Base-by-base conservation (phyloP, 352 stramenopile species). In the Pythium phragmiticola region DNA sequence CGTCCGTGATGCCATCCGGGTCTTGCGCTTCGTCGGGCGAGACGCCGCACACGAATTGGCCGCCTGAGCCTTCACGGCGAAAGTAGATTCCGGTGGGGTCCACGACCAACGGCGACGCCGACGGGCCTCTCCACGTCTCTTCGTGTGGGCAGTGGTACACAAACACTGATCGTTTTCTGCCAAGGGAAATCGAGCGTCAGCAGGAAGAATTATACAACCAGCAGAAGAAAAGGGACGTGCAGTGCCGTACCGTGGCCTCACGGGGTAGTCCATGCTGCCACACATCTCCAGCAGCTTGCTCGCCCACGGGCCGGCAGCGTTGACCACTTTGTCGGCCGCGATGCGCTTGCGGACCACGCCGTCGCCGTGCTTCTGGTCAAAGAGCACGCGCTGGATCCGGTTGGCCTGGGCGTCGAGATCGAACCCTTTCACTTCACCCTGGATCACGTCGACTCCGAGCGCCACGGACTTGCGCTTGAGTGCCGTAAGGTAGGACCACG, bases 61-160 rank as follows among this genome's bases (percentile, higher is more conserved):
- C 86, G 19, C 76, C 67, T 16, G 63, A 68, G 26, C 86, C 84
- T 71, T 95, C 86, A 30, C 76, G 86, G 41, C 86, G 82, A 50
- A 95, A 91, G 73, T 93, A 93, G 30, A 93, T 82, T 43, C 86
- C 86, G 8, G 73, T 88, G 2, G 78, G 74, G 36, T 95, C 86
- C 9, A 95, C 77, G 0, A 94, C 80, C 13, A 94, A 70, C 1
- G 86, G 86, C 2, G 82, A 87, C 5, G 80, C 80, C 1, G 80
- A 68, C 1, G 82, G 57, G 0, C 84, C 84, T 33, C 81, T 89
- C 86, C 84, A 94, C 21, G 76, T 82, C n/a, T 87, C 74, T 46
- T 89, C 80, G 17, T 87, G 74, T 2, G 77, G 77, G 52, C 84
- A 95, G 49, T 90, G 82, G 69, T 82, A 93, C 13, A 85, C 78